A percentile compares a stretch with the other conserved stretches of the same genome.
These are phyloP conservation scores for Ogataea sp. DNA, from an alignment of 805 yeast species.

Conservation along the genomic window DNA sequence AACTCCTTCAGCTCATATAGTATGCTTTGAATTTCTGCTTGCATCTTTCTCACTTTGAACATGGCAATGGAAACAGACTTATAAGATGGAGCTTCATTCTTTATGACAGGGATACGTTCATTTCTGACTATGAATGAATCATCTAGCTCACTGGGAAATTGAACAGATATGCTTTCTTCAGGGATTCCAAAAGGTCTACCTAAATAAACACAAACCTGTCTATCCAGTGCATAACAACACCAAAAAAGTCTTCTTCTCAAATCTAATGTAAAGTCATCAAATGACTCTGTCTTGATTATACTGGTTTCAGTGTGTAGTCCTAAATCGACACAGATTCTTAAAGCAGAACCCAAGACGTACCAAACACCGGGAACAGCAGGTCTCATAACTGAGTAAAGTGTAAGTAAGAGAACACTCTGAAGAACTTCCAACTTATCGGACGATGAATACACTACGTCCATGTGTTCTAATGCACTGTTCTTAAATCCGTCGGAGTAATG, in stretches of 20 bases:
- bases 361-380: constrained; percentile 91
- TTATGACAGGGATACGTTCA: constrained; percentile 13
- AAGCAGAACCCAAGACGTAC: constrained; percentile 77
- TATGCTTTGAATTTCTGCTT: constrained; percentile 66
- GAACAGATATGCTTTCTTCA: constrained; percentile 65
- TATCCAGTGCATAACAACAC: constrained; percentile 81
- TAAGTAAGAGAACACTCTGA: constrained; percentile 61
- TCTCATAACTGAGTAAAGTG: constrained; percentile 74
- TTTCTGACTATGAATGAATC: constrained; percentile 49
- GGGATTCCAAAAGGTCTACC: constrained; percentile 89
- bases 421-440: constrained; percentile 60
- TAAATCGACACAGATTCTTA: constrained; percentile 73
- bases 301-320: constrained; percentile 70
- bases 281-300: neutral
- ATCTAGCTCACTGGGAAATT: constrained; percentile 67
- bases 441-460: constrained; percentile 49
- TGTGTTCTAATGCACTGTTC: constrained; percentile 51
- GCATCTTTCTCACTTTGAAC: constrained; percentile 63
- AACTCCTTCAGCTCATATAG: constrained; percentile 65
- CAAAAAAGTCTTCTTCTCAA: constrained; percentile 73
- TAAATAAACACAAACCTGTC: constrained; percentile 79
- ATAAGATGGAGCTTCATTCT: constrained; percentile 34
- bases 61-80: constrained; percentile 61
- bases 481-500: constrained; percentile 64
- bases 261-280: constrained; percentile 56